phyloP scores from a whole-genome alignment of 1,139 yeast genomes.

The Debaryomyces robertsiae region DNA sequence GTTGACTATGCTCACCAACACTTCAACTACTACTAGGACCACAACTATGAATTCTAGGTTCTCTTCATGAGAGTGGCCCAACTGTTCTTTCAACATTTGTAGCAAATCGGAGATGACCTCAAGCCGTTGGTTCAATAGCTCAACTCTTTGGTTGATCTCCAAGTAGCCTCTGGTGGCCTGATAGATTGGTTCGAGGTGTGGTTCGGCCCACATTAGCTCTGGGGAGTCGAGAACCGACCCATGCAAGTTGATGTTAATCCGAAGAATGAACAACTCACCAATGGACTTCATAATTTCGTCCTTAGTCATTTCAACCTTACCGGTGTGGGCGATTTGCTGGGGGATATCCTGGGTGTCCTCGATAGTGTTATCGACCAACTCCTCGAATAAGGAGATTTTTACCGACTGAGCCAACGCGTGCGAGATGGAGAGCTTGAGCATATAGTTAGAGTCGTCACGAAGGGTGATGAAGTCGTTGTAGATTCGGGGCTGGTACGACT shows the following conservation, averaged over 20 bases:
- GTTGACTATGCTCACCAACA: slow-evolving; percentile 82
- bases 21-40: slow-evolving; percentile 90
- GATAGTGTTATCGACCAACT: slow-evolving; percentile 91
- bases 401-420: slow-evolving; percentile 94
- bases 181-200: slow-evolving; percentile 93
- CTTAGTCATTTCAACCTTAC: slow-evolving; percentile 91
- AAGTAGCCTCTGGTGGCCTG: slow-evolving; percentile 94
- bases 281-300: slow-evolving; percentile 95
- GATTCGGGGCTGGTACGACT: slow-evolving; percentile 90
- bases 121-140: slow-evolving; percentile 81
- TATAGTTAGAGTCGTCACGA: slow-evolving; percentile 86
- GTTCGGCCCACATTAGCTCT: slow-evolving; percentile 98
- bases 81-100: slow-evolving; percentile 94
- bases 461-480: slow-evolving; percentile 93
- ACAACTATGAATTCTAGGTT: slow-evolving; percentile 91
- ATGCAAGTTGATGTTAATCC: slow-evolving; percentile 89
- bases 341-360: slow-evolving; percentile 97
- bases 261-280: slow-evolving; percentile 87
- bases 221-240: slow-evolving; percentile 96
- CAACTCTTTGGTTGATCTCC: slow-evolving; percentile 91
- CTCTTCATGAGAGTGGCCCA: slow-evolving; percentile 90
- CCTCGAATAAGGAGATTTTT: slow-evolving; percentile 91
- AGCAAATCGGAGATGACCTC: slow-evolving; percentile 91
- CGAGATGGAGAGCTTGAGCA: slow-evolving; percentile 85
- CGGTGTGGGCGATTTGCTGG: slow-evolving; percentile 90